Evolutionary conservation across 768 basidiomycete species (phyloP).

Genomic region (Lanmaoa rubissima): DNA sequence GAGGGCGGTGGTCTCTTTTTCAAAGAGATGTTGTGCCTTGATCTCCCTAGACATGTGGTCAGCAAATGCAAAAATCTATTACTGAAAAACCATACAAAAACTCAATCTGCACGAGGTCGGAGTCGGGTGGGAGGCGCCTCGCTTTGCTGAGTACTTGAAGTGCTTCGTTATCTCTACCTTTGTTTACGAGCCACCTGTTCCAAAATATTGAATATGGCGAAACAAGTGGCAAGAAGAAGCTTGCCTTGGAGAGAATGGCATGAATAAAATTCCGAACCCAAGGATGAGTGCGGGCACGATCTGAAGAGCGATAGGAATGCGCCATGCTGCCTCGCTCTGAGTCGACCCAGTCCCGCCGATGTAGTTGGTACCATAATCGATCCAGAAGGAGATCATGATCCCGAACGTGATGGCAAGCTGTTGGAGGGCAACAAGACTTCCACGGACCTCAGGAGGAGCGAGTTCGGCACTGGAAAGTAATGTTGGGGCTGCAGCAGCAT

Average conservation of each 20-base stretch:
- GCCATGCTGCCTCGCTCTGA: slow-evolving; percentile 72
- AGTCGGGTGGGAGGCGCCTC: slow-evolving; percentile 52
- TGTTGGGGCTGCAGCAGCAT: not conserved
- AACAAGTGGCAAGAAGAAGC: slow-evolving; percentile 3
- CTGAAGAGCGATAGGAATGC: slow-evolving; percentile 71
- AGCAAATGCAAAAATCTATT: not conserved
- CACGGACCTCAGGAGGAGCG: slow-evolving; percentile 79
- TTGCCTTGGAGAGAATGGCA: slow-evolving; percentile 77
- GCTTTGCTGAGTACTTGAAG: slow-evolving; percentile 59
- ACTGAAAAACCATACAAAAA: slow-evolving; percentile 53
- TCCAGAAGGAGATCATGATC: slow-evolving; percentile 62
- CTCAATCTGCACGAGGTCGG: slow-evolving; percentile 69
- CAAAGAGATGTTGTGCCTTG: slow-evolving; percentile 71
- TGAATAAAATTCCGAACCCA: slow-evolving; percentile 66
- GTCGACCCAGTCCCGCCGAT: slow-evolving; percentile 58
- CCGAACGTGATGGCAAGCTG: slow-evolving; percentile 82
- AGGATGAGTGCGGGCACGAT: slow-evolving; percentile 72
- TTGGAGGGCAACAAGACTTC: slow-evolving; percentile 76
- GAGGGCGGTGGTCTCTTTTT: slow-evolving; percentile 56
- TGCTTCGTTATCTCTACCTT: slow-evolving; percentile 75
- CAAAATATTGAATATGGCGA: not conserved
- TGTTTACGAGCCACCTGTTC: slow-evolving; percentile 69
- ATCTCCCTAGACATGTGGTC: slow-evolving; percentile 49
- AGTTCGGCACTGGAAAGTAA: slow-evolving; percentile 42
- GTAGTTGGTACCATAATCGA: slow-evolving; percentile 58